Evolutionary conservation across 148 eudicot genomes (phyloP).

Genomic region (Camellia lanceoleosa): DNA sequence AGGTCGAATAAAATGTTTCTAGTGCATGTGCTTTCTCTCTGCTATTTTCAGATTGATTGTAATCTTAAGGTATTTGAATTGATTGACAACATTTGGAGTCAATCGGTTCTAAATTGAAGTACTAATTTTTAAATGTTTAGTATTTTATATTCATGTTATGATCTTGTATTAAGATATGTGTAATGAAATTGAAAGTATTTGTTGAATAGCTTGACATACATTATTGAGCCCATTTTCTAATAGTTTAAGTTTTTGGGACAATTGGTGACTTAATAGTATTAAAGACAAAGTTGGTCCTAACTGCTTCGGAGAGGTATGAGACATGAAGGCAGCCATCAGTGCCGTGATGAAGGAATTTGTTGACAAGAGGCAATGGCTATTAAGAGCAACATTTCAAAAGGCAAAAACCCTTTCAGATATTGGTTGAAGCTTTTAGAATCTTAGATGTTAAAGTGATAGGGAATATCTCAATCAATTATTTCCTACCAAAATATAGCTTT

Average conservation of each 20-base stretch:
- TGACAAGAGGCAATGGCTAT: background rate
- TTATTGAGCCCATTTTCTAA: too few species aligned
- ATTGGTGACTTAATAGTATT: background rate
- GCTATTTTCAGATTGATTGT: background rate
- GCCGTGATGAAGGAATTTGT: background rate
- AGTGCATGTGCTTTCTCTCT: background rate
- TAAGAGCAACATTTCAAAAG: background rate
- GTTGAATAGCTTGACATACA: too few species aligned
- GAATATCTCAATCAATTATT: background rate
- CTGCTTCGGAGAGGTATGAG: background rate
- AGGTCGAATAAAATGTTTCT: background rate
- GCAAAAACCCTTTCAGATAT: background rate
- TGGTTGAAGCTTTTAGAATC: background rate
- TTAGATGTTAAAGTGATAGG: background rate
- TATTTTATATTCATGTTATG: background rate
- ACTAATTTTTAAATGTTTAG: background rate
- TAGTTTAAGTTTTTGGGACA: too few species aligned
- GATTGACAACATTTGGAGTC: background rate
- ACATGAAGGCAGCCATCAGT: background rate
- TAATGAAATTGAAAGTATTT: background rate
- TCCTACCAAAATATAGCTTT: background rate
- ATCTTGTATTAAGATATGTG: background rate
- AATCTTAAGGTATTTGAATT: background rate
- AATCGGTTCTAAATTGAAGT: background rate
- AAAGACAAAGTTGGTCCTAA: background rate